Percentiles rank a stretch among this genome's conserved stretches.
Evolutionary conservation across 2,329 filamentous ascomycete genomes (phyloP).

Genomic region (Drechmeria coniospora): DNA sequence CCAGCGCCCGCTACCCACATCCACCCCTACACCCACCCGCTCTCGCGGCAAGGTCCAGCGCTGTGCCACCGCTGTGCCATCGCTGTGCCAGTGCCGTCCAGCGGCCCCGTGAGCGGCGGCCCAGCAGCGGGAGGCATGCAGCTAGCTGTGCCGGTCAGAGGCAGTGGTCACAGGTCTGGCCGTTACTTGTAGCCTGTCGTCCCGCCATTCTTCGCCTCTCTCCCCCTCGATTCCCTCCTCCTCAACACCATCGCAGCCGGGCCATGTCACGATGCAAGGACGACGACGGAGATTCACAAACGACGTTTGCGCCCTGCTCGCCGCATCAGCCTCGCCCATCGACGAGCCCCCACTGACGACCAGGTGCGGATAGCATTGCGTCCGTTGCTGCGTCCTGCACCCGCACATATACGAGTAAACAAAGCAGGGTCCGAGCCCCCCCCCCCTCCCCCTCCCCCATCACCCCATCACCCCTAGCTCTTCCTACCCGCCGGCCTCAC

Average conservation of each 20-base stretch:
- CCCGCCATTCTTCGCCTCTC: not conserved
- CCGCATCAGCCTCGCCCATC: too few species aligned
- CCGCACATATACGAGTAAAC: slow-evolving; percentile 26
- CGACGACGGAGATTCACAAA: slow-evolving; percentile 5
- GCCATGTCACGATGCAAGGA: slow-evolving; percentile 9
- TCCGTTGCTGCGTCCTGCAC: too few species aligned
- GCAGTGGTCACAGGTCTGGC: too few species aligned
- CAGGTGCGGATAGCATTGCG: too few species aligned
- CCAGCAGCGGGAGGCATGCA: too few species aligned
- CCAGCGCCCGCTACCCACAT: not conserved
- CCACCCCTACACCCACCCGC: not conserved
- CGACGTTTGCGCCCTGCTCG: slow-evolving; percentile 4
- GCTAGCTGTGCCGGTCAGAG: too few species aligned
- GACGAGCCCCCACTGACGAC: slow-evolving; percentile 8
- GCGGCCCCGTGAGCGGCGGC: too few species aligned
- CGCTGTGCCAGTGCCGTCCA: too few species aligned
- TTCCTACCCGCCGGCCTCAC: not conserved
- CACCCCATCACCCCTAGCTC: not conserved
- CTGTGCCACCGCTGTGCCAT: too few species aligned
- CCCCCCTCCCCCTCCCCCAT: slow-evolving; percentile 3
- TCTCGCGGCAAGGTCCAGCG: too few species aligned
- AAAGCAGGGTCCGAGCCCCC: slow-evolving; percentile 19
- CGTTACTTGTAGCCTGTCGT: not conserved
- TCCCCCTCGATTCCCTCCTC: slow-evolving; percentile 1
- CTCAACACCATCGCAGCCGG: slow-evolving; percentile 5